Evolutionary conservation across 75 land plant genomes (phyloP), one percentile per base, ranked within the genome.

Genomic region (Chamaecyparis obtusa): DNA sequence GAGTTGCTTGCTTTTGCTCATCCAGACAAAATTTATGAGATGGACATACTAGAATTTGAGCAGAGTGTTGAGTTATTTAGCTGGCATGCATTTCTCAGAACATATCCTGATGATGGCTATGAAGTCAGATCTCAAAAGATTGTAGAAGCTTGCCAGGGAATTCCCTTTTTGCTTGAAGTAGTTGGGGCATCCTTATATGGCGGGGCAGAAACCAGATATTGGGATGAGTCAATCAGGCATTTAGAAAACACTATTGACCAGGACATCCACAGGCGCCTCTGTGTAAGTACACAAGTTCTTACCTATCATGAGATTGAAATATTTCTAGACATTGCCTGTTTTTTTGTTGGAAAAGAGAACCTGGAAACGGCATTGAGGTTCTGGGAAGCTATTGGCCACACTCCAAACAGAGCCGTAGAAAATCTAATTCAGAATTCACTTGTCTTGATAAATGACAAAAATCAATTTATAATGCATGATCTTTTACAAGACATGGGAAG

Each of bases 61-160:
- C 24, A 79, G 21, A 39, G 43, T 17, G 13, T 36, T 79, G 82
- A 79, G 13, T 35, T 39, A 16, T 79, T 78, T 39, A 79, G 82
- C 43, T 79, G 82, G 82, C 82, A 79, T 79, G 82, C 82, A 16
- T 79, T 79, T 79, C 41, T 35, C 37, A 79, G 43, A 10, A 33
- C 9, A 5, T 33, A 15, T 79, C 82, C 82, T 36, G 15, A 16
- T 35, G 82, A 79, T 33, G 36, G 35, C 37, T 79, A 79, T 35
- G 82, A 79, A 2, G 82, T 35, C 2, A 15, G 37, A 6, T 79
- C 82, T 19, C 43, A 17, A 21, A 79, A 19, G 43, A 79, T 79
- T 17, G 82, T 35, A 36, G 9, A 39, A 39, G 82, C 82, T 39
- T 39, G 37, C 43, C 8, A 35, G 7, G 82, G 82, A 36, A 36